Conservation (phyloP, 78 protist species). For the Bodo saltans region DNA sequence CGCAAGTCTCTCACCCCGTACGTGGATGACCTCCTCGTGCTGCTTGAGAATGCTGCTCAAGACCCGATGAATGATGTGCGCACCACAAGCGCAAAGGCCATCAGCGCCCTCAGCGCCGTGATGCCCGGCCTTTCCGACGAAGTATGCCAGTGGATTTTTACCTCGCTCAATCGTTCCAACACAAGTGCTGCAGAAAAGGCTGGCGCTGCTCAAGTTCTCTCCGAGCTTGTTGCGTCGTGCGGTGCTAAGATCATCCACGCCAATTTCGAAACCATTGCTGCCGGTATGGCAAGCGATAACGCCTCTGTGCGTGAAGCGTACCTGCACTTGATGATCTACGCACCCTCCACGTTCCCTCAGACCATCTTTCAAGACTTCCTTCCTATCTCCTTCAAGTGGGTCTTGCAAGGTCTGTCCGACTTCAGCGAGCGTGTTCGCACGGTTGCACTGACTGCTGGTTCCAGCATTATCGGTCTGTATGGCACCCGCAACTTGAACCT, state of each 20-base stretch:
- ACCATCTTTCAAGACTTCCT: neutral
- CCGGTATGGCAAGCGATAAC: neutral
- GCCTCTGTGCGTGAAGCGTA: slow-evolving; percentile 55
- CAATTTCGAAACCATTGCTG: slow-evolving; percentile 32
- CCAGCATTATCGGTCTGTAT: slow-evolving; percentile 56
- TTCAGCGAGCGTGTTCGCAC: slow-evolving; percentile 75
- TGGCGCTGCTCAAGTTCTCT: slow-evolving; percentile 27
- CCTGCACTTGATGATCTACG: slow-evolving; percentile 28
- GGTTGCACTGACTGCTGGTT: slow-evolving; percentile 73
- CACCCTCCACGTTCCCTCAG: slow-evolving; percentile 34
- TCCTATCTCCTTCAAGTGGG: slow-evolving; percentile 35
- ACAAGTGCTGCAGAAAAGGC: slow-evolving; percentile 1
- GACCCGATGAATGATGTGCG: slow-evolving; percentile 86
- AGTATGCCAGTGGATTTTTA: neutral
- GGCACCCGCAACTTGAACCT: slow-evolving; percentile 54
- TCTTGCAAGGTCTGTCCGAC: slow-evolving; percentile 75
- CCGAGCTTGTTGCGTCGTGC: neutral
- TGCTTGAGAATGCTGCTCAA: slow-evolving; percentile 52
- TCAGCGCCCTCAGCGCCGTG: slow-evolving; percentile 61
- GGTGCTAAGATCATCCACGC: neutral
- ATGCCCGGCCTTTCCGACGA: neutral
- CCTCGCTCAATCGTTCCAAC: neutral
- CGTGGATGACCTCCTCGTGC: slow-evolving; percentile 52
- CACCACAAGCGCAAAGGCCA: slow-evolving; percentile 52
- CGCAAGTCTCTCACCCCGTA: slow-evolving; percentile 73